Conservation (phyloP, 371 early-diverging fungal genomes). For the Apophysomyces variabilis region DNA sequence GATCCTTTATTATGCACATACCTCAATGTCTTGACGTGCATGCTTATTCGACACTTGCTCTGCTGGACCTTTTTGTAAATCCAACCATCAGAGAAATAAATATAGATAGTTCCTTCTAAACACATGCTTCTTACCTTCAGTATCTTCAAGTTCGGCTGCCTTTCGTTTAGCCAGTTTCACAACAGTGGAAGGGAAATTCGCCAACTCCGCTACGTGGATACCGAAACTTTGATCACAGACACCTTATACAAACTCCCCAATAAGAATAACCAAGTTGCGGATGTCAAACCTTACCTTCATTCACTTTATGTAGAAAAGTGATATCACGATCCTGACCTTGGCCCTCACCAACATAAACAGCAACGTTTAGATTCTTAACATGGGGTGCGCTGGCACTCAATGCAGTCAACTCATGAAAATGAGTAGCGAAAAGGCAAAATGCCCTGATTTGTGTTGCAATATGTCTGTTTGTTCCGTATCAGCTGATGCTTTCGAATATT, state of each 20-base stretch:
- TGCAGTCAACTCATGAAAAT: conserved; percentile 97
- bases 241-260: conserved; percentile 52
- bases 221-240: conserved; percentile 98
- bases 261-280: conserved; percentile 8
- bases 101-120: conserved; percentile 18
- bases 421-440: conserved; percentile 95
- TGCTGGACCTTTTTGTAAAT: conserved; percentile 7
- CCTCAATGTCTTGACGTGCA: conserved; percentile 44
- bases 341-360: conserved; percentile 65
- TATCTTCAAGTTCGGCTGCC: conserved; percentile 84
- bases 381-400: conserved; percentile 67
- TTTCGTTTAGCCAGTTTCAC: conserved; percentile 86
- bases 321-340: conserved; percentile 56
- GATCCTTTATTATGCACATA: conserved; percentile 15
- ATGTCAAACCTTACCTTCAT: conserved; percentile 54
- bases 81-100: conserved; percentile 4
- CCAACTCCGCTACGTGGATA: conserved; percentile 97
- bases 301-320: conserved; percentile 89
- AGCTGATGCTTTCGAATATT: not conserved
- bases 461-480: conserved; percentile 51
- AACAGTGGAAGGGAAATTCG: conserved; percentile 90
- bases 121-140: conserved; percentile 21
- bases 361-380: conserved; percentile 90
- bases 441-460: conserved; percentile 80
- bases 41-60: conserved; percentile 20